Percentiles rank a stretch among this genome's conserved stretches.
Conservation (phyloP, 306 rosid genomes). For the Heteromeles arbutifolia region DNA sequence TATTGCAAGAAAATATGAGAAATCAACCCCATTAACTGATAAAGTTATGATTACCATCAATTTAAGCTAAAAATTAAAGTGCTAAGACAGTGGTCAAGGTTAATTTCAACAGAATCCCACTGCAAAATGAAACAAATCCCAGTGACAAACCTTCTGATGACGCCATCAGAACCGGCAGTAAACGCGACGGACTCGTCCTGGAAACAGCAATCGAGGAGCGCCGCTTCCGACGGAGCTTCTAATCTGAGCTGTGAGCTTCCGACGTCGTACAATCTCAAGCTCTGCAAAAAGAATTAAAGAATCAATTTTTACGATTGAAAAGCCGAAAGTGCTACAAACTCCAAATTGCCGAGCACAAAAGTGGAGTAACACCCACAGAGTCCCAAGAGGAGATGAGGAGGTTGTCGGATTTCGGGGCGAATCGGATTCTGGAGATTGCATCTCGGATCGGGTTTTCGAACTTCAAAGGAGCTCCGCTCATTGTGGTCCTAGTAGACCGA, state of each 20-base stretch:
- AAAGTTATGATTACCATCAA: not conserved
- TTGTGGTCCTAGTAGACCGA: not conserved
- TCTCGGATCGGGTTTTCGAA: conserved; percentile 38
- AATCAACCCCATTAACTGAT: not conserved
- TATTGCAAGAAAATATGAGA: not conserved
- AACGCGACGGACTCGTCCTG: conserved; percentile 50
- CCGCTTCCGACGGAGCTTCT: conserved; percentile 45
- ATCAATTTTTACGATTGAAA: not conserved
- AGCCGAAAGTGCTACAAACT: not conserved
- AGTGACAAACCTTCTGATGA: conserved; percentile 45
- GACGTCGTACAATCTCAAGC: conserved; percentile 61
- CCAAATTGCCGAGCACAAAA: not conserved
- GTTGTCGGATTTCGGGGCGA: conserved; percentile 56
- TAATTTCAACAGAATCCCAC: not conserved
- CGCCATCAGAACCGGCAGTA: conserved; percentile 58
- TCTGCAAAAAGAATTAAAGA: conserved; percentile 31
- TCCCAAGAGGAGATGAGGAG: conserved; percentile 88
- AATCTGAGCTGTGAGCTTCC: conserved; percentile 40
- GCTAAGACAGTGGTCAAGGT: not conserved
- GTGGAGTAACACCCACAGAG: conserved; percentile 31
- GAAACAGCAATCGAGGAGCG: conserved; percentile 78
- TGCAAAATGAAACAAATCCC: not conserved
- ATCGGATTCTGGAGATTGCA: conserved; percentile 51
- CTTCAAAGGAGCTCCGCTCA: conserved; percentile 23
- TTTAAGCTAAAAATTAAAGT: not conserved